These are phyloP conservation scores for Ophiostoma montium DNA, from an alignment of 2,329 filamentous ascomycete genomes.

Conservation along the genomic window DNA sequence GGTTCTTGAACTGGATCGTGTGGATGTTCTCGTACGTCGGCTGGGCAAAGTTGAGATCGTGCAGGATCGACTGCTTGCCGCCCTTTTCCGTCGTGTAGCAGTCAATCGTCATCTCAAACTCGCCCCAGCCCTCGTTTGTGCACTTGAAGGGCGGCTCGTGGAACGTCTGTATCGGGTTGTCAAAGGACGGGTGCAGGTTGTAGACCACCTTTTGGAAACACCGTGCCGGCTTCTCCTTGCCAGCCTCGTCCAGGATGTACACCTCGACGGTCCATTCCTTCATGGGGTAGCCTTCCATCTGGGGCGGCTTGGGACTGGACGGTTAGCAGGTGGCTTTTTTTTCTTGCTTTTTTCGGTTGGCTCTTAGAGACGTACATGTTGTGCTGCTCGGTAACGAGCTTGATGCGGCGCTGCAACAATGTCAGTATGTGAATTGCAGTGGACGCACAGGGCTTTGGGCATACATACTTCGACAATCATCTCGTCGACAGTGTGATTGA, in stretches of 20 bases:
- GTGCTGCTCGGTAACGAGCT: constrained; percentile 84
- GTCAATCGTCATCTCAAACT: constrained; percentile 89
- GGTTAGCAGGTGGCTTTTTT: background rate
- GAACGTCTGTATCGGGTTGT: constrained; percentile 69
- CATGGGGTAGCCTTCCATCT: constrained; percentile 80
- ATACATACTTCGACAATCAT: constrained; percentile 25
- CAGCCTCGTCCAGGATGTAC: constrained; percentile 70
- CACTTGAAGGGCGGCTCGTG: constrained; percentile 78
- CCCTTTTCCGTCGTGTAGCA: constrained; percentile 75
- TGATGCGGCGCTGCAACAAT: constrained; percentile 65
- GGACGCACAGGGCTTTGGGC: background rate
- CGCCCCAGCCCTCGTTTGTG: constrained; percentile 92
- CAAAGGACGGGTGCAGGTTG: constrained; percentile 87
- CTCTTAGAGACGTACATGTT: constrained; percentile 50
- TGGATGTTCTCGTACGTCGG: constrained; percentile 74
- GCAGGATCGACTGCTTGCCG: constrained; percentile 61
- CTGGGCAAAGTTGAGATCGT: constrained; percentile 85
- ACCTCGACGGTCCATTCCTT: constrained; percentile 83
- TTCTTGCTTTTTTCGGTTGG: background rate
- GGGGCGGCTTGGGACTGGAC: constrained; percentile 43
- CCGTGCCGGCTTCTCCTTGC: constrained; percentile 67
- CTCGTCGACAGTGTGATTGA: constrained; percentile 8
- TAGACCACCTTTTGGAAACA: constrained; percentile 90
- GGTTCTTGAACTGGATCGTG: constrained; percentile 77
- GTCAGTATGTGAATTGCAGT: background rate